Percentiles rank a stretch among this genome's conserved stretches.
phyloP scores from a whole-genome alignment of 2,329 filamentous ascomycete species.

The Xylaria multiplex region DNA sequence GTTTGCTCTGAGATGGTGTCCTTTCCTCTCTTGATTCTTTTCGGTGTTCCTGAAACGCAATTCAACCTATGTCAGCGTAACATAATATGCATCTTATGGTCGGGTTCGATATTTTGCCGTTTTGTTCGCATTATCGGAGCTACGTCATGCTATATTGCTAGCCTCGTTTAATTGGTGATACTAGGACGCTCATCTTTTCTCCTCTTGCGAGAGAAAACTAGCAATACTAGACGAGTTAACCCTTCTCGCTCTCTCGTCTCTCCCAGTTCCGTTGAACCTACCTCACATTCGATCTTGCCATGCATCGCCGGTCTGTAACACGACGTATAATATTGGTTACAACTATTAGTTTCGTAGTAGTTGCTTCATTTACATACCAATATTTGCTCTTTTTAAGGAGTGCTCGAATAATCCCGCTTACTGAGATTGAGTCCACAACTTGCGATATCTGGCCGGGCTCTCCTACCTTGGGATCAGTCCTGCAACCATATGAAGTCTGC shows the following conservation, averaged over 20 bases:
- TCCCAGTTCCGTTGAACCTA: background rate
- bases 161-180: background rate
- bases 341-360: background rate
- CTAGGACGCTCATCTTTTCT: background rate
- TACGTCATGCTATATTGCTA: background rate
- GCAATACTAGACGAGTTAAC: background rate
- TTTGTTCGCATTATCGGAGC: background rate
- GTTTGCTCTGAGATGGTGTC: background rate
- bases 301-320: constrained; percentile 2
- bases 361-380: constrained; percentile 1
- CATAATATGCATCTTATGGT: background rate
- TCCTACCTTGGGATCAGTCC: background rate
- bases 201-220: background rate
- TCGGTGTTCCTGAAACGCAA: no score
- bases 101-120: no score
- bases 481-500: constrained; percentile 7
- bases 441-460: constrained; percentile 4
- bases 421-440: background rate
- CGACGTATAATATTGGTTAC: background rate
- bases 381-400: background rate
- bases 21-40: background rate
- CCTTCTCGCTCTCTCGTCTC: background rate
- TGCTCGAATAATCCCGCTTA: background rate
- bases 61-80: background rate
- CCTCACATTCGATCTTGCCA: background rate